phyloP scores from a whole-genome alignment of 2,329 filamentous ascomycete genomes.

The Aspergillus tubingensis region DNA sequence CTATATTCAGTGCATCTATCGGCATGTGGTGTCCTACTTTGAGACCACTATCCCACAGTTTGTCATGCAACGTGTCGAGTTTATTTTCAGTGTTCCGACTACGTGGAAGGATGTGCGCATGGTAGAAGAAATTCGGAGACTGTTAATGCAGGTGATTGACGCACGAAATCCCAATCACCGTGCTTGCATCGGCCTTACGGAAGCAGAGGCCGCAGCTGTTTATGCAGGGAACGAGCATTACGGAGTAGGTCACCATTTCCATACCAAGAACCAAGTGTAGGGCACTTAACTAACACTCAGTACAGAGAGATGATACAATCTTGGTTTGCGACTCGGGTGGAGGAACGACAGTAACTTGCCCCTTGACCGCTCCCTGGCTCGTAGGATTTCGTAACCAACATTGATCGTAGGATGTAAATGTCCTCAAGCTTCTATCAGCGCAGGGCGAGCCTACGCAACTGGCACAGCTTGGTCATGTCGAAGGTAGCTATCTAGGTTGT shows the following conservation, averaged over 20 bases:
- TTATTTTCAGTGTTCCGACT: constrained; percentile 46
- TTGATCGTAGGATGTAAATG: constrained; percentile 32
- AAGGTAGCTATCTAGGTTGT: constrained; percentile 16
- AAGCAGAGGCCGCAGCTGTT: constrained; percentile 57
- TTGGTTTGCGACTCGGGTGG: constrained; percentile 56
- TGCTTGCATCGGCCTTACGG: constrained; percentile 51
- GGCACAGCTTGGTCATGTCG: constrained; percentile 29
- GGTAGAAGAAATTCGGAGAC: constrained; percentile 35
- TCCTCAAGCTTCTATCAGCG: constrained; percentile 29
- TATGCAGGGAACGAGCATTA: constrained; percentile 44
- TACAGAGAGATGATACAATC: constrained; percentile 45
- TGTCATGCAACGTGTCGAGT: constrained; percentile 35
- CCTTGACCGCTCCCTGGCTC: no score
- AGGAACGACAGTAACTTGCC: constrained; percentile 41
- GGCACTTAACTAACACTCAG: not conserved
- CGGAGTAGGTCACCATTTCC: constrained; percentile 3
- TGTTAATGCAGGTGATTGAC: constrained; percentile 35
- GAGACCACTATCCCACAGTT: constrained; percentile 29
- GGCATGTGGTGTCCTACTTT: constrained; percentile 33
- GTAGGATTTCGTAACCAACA: not conserved
- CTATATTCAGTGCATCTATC: constrained; percentile 37
- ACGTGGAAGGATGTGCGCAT: constrained; percentile 44
- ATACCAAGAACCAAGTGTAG: no score
- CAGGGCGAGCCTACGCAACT: constrained; percentile 27
- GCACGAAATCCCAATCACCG: constrained; percentile 36